A percentile compares a stretch with the other conserved stretches of the same genome.
Conservation (phyloP, 345 rosid species). For the Euphorbia lathyris region DNA sequence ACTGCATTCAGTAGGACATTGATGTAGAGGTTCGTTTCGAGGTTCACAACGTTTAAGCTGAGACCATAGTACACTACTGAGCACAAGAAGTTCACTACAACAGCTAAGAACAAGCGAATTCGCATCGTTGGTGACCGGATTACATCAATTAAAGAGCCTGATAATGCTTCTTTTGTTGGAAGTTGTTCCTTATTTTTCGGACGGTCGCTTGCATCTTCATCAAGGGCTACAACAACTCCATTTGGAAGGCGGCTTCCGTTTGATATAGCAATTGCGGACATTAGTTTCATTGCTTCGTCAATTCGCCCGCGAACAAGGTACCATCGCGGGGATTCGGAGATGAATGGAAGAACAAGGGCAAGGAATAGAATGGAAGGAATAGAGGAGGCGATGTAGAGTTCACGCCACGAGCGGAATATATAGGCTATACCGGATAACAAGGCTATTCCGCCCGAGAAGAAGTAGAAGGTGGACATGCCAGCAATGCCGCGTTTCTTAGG, state of each 20-base stretch:
- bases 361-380: constrained; percentile 74
- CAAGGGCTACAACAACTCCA: constrained; percentile 58
- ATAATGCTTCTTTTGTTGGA: constrained; percentile 31
- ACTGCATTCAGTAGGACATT: constrained; percentile 69
- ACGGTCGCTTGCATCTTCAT: constrained; percentile 45
- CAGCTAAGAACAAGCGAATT: constrained; percentile 48
- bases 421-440: constrained; percentile 66
- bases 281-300: constrained; percentile 65
- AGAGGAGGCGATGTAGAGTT: constrained; percentile 67
- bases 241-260: constrained; percentile 59
- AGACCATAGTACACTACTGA: constrained; percentile 89
- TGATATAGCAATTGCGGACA: constrained; percentile 57
- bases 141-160: constrained; percentile 69
- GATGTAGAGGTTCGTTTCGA: constrained; percentile 75
- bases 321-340: constrained; percentile 92
- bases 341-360: constrained; percentile 55
- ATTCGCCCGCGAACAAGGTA: constrained; percentile 73
- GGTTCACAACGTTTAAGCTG: constrained; percentile 83
- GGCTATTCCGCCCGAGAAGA: constrained; percentile 78
- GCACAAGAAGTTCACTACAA: constrained; percentile 62
- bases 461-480: constrained; percentile 97
- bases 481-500: constrained; percentile 79
- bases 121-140: constrained; percentile 59
- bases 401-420: constrained; percentile 65
- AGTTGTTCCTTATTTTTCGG: constrained; percentile 11